phyloP scores from a whole-genome alignment of 2,329 filamentous ascomycete species.

The Fusarium staphyleae region DNA sequence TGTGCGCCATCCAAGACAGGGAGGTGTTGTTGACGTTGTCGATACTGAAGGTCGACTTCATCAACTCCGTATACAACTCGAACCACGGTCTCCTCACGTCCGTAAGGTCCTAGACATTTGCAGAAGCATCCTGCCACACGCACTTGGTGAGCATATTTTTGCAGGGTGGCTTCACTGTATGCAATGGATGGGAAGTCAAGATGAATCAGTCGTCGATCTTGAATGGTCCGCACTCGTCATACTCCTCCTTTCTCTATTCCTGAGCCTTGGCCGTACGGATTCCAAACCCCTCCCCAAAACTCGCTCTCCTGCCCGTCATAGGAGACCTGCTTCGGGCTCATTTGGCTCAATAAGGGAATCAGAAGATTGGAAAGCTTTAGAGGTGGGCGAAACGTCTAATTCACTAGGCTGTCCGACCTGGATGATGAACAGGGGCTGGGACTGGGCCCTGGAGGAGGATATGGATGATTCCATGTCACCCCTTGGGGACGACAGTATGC shows the following conservation, averaged over 20 bases:
- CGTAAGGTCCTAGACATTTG: slow-evolving; percentile 67
- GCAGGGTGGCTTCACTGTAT: slow-evolving; percentile 77
- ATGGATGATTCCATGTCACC: slow-evolving; percentile 41
- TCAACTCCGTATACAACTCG: slow-evolving; percentile 71
- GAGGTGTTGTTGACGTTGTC: slow-evolving; percentile 70
- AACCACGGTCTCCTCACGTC: slow-evolving; percentile 69
- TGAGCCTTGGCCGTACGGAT: slow-evolving; percentile 61
- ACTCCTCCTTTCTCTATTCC: slow-evolving; percentile 68
- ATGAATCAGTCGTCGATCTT: slow-evolving; percentile 55
- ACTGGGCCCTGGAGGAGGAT: slow-evolving; percentile 71
- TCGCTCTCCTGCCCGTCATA: slow-evolving; percentile 43
- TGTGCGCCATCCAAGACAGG: slow-evolving; percentile 64
- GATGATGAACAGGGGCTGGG: slow-evolving; percentile 71
- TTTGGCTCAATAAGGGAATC: slow-evolving; percentile 48
- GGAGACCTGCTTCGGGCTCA: slow-evolving; percentile 46
- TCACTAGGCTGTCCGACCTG: slow-evolving; percentile 60
- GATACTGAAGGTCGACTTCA: slow-evolving; percentile 69
- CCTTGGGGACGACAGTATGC: slow-evolving; percentile 37
- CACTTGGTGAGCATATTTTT: slow-evolving; percentile 66
- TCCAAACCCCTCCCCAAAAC: slow-evolving; percentile 35
- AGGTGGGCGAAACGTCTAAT: slow-evolving; percentile 55
- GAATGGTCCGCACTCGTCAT: slow-evolving; percentile 77
- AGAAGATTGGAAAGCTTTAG: slow-evolving; percentile 58
- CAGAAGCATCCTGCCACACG: slow-evolving; percentile 67
- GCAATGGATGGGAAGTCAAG: slow-evolving; percentile 68